Evolutionary conservation across 768 basidiomycete genomes (phyloP), one percentile per base, ranked within the genome.

Genomic region (Lactifluus piperatus): DNA sequence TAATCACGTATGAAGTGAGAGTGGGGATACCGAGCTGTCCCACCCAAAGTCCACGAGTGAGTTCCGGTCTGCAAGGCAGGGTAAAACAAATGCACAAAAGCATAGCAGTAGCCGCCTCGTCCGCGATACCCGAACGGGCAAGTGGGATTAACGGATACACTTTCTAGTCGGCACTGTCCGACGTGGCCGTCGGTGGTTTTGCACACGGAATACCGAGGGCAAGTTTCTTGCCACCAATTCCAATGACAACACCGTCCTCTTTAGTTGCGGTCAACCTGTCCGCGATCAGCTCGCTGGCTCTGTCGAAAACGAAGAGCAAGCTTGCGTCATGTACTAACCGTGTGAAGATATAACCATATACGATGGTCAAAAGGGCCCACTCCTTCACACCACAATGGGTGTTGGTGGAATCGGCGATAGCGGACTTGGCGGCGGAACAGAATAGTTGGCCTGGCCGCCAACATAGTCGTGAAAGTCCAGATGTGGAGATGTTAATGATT

Each of bases 351-450:
- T 83, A 75, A 26, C 90, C 88, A 64, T 81, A 91, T 4, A 89
- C 89, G 44, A 74, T 93, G 91, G 27, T 84, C 85, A 71, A 85
- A 91, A 4, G 76, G 71, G 30, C 91, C 90, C 90, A 93, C 68
- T 93, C 91, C 69, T 92, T 93, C 49, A 84, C 83, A 63, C 89
- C 83, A n/a, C n/a, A n/a, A n/a, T n/a, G n/a, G 41, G 90, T 92
- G 76, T 91, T 92, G 39, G 89, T 88, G 53, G 92, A 74, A 14
- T 90, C 91, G 57, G 85, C 66, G 41, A 92, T 82, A 8, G 85
- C 90, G 13, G 88, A 74, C 67, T 91, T 91, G 60, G 86, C 89
- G 1, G 88, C 80, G 24, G 89, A 82, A 66, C 89, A 91, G 89
- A 82, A 66, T 89, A 91, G 73, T 91, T 91, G 16, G 77, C 83